Evolutionary conservation across 768 basidiomycete genomes (phyloP).

Genomic region (Sistotremastrum niveocremeum): DNA sequence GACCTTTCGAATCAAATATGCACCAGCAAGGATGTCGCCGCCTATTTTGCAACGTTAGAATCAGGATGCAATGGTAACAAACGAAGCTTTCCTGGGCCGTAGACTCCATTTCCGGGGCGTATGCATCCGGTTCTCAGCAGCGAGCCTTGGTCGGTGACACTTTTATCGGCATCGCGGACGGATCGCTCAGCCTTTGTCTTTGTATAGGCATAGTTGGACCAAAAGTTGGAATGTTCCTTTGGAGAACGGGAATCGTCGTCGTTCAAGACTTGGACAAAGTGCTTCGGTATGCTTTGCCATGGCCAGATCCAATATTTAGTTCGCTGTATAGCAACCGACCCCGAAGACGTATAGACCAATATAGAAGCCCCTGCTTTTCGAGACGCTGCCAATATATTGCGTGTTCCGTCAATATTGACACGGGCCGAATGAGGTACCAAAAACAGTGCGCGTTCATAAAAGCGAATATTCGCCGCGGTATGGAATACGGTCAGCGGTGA

Average conservation of each 20-base stretch:
- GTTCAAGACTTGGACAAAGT: constrained; percentile 48
- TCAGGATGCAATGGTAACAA: background rate
- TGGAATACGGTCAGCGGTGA: constrained; percentile 50
- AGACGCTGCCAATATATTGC: constrained; percentile 51
- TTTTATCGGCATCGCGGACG: constrained; percentile 29
- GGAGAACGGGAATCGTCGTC: constrained; percentile 45
- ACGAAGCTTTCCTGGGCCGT: constrained; percentile 30
- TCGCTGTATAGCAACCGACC: constrained; percentile 43
- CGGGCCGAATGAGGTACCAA: constrained; percentile 40
- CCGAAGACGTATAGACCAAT: constrained; percentile 64
- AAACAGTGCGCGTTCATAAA: constrained; percentile 46
- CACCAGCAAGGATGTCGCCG: constrained; percentile 54
- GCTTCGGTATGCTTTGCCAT: constrained; percentile 48
- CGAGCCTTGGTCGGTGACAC: constrained; percentile 21
- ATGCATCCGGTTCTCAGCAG: constrained; percentile 55
- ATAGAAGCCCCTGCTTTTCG: constrained; percentile 38
- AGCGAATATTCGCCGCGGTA: constrained; percentile 66
- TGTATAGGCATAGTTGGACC: constrained; percentile 66
- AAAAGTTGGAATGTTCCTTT: constrained; percentile 44
- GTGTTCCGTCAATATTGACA: constrained; percentile 56
- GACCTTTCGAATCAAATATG: constrained; percentile 42
- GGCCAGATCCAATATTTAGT: constrained; percentile 60
- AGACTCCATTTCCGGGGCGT: constrained; percentile 68
- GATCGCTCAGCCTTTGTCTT: constrained; percentile 44
- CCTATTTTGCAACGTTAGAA: constrained; percentile 15